phyloP scores from a whole-genome alignment of 2,329 filamentous ascomycete genomes.

The Colletotrichum falcatum region DNA sequence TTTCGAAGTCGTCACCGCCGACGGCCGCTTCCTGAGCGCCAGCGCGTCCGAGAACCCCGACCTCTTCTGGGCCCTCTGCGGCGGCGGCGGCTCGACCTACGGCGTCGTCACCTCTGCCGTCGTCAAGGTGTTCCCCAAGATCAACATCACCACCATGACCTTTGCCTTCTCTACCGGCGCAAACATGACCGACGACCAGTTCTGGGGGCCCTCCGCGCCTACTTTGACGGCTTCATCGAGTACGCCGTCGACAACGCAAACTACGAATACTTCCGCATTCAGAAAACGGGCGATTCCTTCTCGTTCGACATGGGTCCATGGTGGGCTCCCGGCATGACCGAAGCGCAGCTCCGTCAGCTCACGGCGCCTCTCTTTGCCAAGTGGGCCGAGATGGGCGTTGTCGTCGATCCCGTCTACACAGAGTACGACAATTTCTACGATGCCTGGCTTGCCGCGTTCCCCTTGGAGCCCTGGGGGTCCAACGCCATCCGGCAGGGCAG shows the following conservation, averaged over 20 bases:
- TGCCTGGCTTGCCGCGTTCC: conserved; percentile 47
- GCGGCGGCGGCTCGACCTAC: conserved; percentile 57
- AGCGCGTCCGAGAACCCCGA: conserved; percentile 67
- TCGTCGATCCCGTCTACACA: conserved; percentile 44
- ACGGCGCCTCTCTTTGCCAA: conserved; percentile 50
- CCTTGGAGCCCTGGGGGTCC: conserved; percentile 44
- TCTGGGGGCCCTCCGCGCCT: conserved; percentile 48
- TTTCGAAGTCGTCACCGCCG: conserved; percentile 66
- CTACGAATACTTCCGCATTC: conserved; percentile 46
- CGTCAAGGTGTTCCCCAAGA: conserved; percentile 60
- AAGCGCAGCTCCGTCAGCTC: conserved; percentile 51
- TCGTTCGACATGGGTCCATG: conserved; percentile 49
- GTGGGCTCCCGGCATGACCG: conserved; percentile 46
- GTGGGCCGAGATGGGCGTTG: conserved; percentile 49
- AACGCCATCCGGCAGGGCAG: conserved; percentile 44
- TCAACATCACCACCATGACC: conserved; percentile 56
- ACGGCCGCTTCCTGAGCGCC: conserved; percentile 61
- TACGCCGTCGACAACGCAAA: conserved; percentile 45
- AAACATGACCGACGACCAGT: conserved; percentile 44
- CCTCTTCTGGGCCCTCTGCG: conserved; percentile 74
- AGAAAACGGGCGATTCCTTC: conserved; percentile 46
- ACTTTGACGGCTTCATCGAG: conserved; percentile 46
- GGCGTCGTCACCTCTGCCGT: conserved; percentile 68
- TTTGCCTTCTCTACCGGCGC: conserved; percentile 52
- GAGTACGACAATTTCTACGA: conserved; percentile 46